Percentiles rank a stretch among this genome's conserved stretches.
Evolutionary conservation across 2,329 filamentous ascomycete species (phyloP).

Genomic region (Blastomyces gilchristii): DNA sequence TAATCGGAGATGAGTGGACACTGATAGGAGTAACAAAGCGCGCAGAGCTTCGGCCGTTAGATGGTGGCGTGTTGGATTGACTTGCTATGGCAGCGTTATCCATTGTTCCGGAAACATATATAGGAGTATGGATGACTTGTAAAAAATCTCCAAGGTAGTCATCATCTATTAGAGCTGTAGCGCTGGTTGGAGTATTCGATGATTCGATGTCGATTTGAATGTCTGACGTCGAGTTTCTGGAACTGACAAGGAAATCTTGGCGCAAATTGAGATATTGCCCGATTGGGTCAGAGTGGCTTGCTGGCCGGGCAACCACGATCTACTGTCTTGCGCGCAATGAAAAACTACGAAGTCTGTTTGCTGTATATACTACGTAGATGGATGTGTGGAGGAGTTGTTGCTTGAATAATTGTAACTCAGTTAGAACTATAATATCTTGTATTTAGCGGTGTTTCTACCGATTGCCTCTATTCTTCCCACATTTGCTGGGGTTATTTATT

Average conservation of each 20-base stretch:
- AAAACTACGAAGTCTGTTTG: not conserved
- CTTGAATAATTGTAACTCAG: not conserved
- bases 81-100: not conserved
- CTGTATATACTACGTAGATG: not conserved
- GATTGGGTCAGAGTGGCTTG: conserved; percentile 19
- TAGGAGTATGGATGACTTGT: not conserved
- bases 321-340: too few species aligned
- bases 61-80: conserved; percentile 27
- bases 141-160: not conserved
- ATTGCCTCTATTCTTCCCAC: not conserved
- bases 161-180: not conserved
- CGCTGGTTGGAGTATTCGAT: not conserved
- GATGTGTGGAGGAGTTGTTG: too few species aligned
- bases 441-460: not conserved
- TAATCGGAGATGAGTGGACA: conserved; percentile 6
- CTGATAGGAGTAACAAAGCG: conserved; percentile 24
- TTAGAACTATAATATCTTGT: not conserved
- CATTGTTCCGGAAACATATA: not conserved
- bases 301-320: conserved; percentile 26
- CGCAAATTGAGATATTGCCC: conserved; percentile 21
- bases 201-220: not conserved
- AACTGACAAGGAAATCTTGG: not conserved
- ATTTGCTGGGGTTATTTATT: too few species aligned
- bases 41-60: conserved; percentile 27
- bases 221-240: not conserved